Evolutionary conservation across 495 filamentous ascomycete species (phyloP), one percentile per base, ranked within the genome.

Genomic region (Talaromyces wortmannii): DNA sequence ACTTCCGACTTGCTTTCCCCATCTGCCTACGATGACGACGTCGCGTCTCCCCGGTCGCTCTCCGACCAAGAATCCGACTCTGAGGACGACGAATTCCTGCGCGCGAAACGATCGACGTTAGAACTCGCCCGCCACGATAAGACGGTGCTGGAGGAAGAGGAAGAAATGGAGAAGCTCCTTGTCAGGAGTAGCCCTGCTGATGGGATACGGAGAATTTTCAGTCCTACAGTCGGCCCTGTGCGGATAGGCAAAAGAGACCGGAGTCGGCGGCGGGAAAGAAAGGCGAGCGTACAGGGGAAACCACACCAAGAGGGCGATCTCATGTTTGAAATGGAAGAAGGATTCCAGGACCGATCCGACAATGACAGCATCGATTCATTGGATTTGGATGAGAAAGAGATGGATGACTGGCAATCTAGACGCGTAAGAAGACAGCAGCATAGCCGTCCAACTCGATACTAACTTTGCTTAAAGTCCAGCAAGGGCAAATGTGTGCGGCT

Each of bases 261-360:
- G 32, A 61, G 62, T 55, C 72, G 68, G 60, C 64, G 68, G 57
- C 72, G 72, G 62, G 81, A 51, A 17, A 63, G 66, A 59, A 78
- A 59, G 66, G 78, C 45, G 51, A 49, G 50, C 18, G 31, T 45
- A 12, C 42, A 45, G 30, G 44, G 56, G 2, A 65, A 64, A 44
- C 59, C 63, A 30, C 80, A 78, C 6, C 86, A 90, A 62, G 84
- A 90, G 61, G 85, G 87, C 29, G 78, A 86, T 62, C 70, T 92
- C 65, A 89, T 95, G 85, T 89, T 87, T 63, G 88, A 94, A 62
- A 91, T 91, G 88, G 89, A 95, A 63, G 86, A 90, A 61, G 86
- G 90, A 13, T 81, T 83, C 6, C 81, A 84, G 60, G 85, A 85
- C 56, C 83, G 86, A 29, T 53, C 52, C 6, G 52, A 53, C 18